phyloP scores from a whole-genome alignment of 495 filamentous ascomycete genomes.

The Penicillium argentinense region DNA sequence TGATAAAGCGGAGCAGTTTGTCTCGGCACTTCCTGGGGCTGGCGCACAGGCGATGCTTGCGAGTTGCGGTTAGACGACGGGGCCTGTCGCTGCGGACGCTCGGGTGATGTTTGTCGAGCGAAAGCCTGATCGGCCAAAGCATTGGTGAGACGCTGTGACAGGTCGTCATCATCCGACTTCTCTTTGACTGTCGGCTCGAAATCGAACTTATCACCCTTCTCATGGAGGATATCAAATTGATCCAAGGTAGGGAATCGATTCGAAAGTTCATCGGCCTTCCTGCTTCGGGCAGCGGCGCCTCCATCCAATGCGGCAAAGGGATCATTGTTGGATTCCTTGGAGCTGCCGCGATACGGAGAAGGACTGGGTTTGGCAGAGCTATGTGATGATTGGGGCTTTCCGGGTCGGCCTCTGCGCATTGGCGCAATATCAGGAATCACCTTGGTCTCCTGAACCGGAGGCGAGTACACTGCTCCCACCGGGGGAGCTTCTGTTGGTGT shows the following conservation, averaged over 20 bases:
- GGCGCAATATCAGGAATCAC: constrained; percentile 87
- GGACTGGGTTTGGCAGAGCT: constrained; percentile 62
- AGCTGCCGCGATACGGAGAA: constrained; percentile 64
- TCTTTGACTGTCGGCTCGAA: constrained; percentile 61
- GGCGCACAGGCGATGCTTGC: constrained; percentile 27
- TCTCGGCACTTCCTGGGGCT: constrained; percentile 23
- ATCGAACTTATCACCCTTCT: constrained; percentile 84
- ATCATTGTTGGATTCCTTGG: constrained; percentile 59
- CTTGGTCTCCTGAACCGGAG: constrained; percentile 63
- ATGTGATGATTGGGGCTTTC: constrained; percentile 46
- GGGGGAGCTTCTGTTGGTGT: constrained; percentile 56
- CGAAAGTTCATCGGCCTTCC: constrained; percentile 72
- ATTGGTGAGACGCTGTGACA: constrained; percentile 75
- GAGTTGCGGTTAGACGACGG: constrained; percentile 26
- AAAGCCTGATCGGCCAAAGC: constrained; percentile 90
- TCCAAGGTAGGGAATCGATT: constrained; percentile 87
- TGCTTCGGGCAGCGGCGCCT: constrained; percentile 45
- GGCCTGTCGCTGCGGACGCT: constrained; percentile 16
- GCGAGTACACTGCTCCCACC: constrained; percentile 69
- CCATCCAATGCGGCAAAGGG: constrained; percentile 89
- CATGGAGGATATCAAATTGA: constrained; percentile 87
- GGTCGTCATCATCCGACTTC: constrained; percentile 55
- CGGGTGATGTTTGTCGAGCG: constrained; percentile 45
- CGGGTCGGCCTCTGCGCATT: constrained; percentile 87
- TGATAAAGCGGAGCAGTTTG: constrained; percentile 52